These are phyloP conservation scores for Phytophthora boehmeriae DNA, from an alignment of 352 stramenopile genomes.

Conservation along the genomic window DNA sequence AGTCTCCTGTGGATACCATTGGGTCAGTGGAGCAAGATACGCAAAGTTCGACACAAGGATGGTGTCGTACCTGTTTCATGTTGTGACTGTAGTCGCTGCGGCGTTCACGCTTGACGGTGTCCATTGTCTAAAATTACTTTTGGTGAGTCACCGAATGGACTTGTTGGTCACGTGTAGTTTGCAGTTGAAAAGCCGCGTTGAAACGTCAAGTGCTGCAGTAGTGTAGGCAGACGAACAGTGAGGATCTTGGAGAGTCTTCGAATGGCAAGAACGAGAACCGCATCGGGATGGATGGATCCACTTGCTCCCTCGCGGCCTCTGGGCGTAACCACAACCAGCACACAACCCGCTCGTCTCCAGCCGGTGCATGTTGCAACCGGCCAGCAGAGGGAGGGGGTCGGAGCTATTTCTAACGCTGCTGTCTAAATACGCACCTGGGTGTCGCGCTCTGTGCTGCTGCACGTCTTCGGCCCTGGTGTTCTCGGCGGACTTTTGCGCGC, in stretches of 20 bases:
- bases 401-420: neutral
- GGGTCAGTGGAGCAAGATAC: constrained; percentile 27
- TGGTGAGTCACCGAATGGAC: constrained; percentile 23
- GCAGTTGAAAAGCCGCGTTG: neutral
- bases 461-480: neutral
- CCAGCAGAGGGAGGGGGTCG: neutral
- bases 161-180: constrained; percentile 9
- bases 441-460: constrained; percentile 13
- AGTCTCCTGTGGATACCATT: constrained; percentile 47
- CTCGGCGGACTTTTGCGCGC: constrained; percentile 18
- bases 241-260: constrained; percentile 33
- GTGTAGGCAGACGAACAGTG: constrained; percentile 20
- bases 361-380: constrained; percentile 30
- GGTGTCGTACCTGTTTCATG: constrained; percentile 39
- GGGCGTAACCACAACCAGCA: constrained; percentile 30
- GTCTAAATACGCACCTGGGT: constrained; percentile 22
- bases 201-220: constrained; percentile 13
- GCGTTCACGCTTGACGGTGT: constrained; percentile 28
- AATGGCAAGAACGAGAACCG: constrained; percentile 9
- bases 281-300: constrained; percentile 36
- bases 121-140: constrained; percentile 40
- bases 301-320: constrained; percentile 7
- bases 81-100: constrained; percentile 37
- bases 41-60: neutral
- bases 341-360: constrained; percentile 19